phyloP scores from a whole-genome alignment of 2,329 filamentous ascomycete genomes.

The Ceratocystis ficicola region DNA sequence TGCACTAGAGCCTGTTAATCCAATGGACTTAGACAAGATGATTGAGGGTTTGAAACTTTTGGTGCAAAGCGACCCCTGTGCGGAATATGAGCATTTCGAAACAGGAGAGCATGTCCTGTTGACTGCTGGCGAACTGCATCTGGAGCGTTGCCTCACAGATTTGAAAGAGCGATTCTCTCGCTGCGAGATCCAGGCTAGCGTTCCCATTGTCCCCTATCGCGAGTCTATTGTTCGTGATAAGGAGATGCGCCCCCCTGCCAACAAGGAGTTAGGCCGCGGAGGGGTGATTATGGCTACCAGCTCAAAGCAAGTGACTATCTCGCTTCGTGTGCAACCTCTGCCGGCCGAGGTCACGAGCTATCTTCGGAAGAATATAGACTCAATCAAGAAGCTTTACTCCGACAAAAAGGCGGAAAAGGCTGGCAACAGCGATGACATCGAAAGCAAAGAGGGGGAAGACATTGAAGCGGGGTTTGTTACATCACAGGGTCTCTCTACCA shows the following conservation, averaged over 20 bases:
- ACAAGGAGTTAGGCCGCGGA: constrained; percentile 76
- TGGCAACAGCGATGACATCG: constrained; percentile 30
- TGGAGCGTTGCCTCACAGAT: constrained; percentile 89
- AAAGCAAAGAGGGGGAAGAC: constrained; percentile 29
- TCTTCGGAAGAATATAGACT: constrained; percentile 62
- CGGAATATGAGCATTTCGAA: constrained; percentile 83
- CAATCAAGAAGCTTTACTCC: constrained; percentile 67
- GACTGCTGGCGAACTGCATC: constrained; percentile 85
- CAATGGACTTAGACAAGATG: constrained; percentile 87
- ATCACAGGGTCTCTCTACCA: constrained; percentile 51
- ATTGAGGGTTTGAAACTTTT: constrained; percentile 74
- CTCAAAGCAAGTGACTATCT: constrained; percentile 74
- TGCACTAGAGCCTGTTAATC: constrained; percentile 84
- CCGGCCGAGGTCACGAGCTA: constrained; percentile 73
- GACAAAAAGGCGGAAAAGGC: constrained; percentile 45
- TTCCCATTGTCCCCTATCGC: constrained; percentile 87
- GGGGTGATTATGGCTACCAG: constrained; percentile 62
- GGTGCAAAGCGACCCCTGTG: constrained; percentile 90
- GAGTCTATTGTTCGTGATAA: constrained; percentile 79
- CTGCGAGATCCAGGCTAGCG: constrained; percentile 88
- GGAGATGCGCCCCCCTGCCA: constrained; percentile 82
- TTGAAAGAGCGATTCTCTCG: constrained; percentile 82
- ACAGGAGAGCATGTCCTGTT: constrained; percentile 92
- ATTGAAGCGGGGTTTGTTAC: constrained; percentile 48
- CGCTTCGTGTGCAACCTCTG: constrained; percentile 65